Base-by-base conservation (phyloP, 1,284 basidiomycete species). In the Abortiporus biennis region DNA sequence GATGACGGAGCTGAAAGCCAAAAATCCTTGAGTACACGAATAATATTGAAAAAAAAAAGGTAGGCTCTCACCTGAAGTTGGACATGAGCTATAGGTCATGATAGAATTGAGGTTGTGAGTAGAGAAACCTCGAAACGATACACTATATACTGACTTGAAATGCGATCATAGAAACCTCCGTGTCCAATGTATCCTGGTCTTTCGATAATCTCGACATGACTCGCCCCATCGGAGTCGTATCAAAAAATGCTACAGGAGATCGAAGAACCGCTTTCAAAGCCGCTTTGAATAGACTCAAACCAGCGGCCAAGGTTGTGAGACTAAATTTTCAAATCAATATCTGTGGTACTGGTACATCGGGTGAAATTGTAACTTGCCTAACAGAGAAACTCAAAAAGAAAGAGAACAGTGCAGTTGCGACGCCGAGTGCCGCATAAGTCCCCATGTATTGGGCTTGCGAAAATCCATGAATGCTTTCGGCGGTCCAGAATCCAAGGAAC, bases 231-330 rank as follows among this genome's bases (percentile, higher is more conserved):
- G n/a, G n/a, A n/a, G n/a, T n/a, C 80, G 47, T 4, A 30, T 29
- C 27, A 55, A 91, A 92, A 64, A 88, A 91, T 3, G 79, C 72
- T 35, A 84, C 66, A 0, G 87, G 85, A 0, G 86, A 85, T 8
- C 69, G 64, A 16, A 87, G 61, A 8, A 91, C 76, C 16, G 68
- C 68, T 22, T 53, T 62, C 38, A 82, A 65, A 9, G 79, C 76
- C 35, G 63, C 62, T 51, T 66, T 72, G 62, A 86, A 89, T 32
- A 91, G 64, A 15, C 60, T 68, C 47, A 78, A 57, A 50, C 79
- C 80, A 1, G 81, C 82, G 4, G 68, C 64, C 20, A 84, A 62
- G 38, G 69, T 69, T 48, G 74, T 67, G 47, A 83, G 63, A 20
- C 85, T 86, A 42, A 47, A 47, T 3, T 13, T 30, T 19, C 1